These are phyloP conservation scores for Zygnema cylindricum DNA, from an alignment of 139 green algal genomes.

Conservation along the genomic window DNA sequence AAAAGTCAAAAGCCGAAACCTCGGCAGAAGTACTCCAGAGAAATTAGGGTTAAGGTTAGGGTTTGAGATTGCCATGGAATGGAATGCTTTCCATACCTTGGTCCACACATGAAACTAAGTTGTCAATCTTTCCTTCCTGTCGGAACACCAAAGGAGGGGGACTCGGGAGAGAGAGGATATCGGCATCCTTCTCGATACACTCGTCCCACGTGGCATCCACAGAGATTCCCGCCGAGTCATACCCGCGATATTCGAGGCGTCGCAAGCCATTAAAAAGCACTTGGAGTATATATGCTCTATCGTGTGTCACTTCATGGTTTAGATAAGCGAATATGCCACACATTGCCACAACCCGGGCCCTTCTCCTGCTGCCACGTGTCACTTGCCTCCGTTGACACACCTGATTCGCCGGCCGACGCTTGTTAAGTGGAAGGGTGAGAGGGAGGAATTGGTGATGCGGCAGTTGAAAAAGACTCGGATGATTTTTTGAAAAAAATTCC, in stretches of 20 bases:
- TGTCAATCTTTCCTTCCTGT: conserved; percentile 87
- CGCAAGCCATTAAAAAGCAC: conserved; percentile 78
- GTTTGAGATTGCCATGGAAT: neutral
- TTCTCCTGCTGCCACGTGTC: neutral
- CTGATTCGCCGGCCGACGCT: no score
- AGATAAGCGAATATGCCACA: conserved; percentile 98
- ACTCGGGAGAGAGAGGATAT: neutral
- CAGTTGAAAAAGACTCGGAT: no score
- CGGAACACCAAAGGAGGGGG: conserved; percentile 77
- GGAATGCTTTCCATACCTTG: conserved; percentile 14
- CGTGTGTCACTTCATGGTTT: conserved; percentile 74
- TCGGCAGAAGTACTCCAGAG: neutral
- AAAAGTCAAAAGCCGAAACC: neutral
- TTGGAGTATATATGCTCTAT: conserved; percentile 81
- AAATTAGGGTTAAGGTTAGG: neutral
- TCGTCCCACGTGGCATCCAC: conserved; percentile 48
- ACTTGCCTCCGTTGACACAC: neutral
- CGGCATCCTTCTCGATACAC: neutral
- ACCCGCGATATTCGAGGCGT: conserved; percentile 96
- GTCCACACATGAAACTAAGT: conserved; percentile 69
- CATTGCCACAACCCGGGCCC: conserved; percentile 67
- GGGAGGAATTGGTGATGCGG: no score
- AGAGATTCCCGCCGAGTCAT: conserved; percentile 92
- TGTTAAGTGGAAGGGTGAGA: no score
- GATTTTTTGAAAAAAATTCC: no score